These are phyloP conservation scores for Blastobotrys mokoenaii DNA, from an alignment of 805 yeast genomes.

Conservation along the genomic window DNA sequence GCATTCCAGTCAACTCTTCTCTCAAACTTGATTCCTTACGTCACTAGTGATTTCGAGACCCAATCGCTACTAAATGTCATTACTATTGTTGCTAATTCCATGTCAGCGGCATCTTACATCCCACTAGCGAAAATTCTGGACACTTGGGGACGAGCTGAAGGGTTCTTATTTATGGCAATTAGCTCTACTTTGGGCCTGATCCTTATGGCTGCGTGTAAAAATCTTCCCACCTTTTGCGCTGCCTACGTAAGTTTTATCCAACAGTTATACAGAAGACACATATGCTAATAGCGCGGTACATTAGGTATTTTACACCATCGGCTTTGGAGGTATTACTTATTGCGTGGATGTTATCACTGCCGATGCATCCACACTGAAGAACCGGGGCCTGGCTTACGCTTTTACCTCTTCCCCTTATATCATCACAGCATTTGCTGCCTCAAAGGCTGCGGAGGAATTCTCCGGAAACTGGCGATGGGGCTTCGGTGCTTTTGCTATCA, in stretches of 20 bases:
- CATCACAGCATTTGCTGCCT: conserved; percentile 29
- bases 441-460: conserved; percentile 26
- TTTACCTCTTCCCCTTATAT: conserved; percentile 27
- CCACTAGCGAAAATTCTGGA: conserved; percentile 45
- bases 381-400: conserved; percentile 29
- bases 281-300: too few species aligned
- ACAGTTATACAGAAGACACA: too few species aligned
- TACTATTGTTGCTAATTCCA: conserved; percentile 23
- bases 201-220: conserved; percentile 47
- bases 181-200: conserved; percentile 50
- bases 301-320: conserved; percentile 37
- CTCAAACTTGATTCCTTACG: conserved; percentile 20
- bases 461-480: conserved; percentile 40
- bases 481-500: conserved; percentile 40
- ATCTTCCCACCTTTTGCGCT: conserved; percentile 46
- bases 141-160: conserved; percentile 46
- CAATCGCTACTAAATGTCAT: conserved; percentile 29
- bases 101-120: conserved; percentile 28
- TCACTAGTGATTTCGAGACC: conserved; percentile 18
- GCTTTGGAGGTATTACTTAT: conserved; percentile 52
- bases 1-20: conserved; percentile 27
- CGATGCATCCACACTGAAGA: conserved; percentile 51
- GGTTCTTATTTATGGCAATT: conserved; percentile 37
- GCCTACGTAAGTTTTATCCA: conserved; percentile 33
- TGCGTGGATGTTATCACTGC: conserved; percentile 46